phyloP scores from a whole-genome alignment of 352 stramenopile species.

The Phytophthora pluvialis region DNA sequence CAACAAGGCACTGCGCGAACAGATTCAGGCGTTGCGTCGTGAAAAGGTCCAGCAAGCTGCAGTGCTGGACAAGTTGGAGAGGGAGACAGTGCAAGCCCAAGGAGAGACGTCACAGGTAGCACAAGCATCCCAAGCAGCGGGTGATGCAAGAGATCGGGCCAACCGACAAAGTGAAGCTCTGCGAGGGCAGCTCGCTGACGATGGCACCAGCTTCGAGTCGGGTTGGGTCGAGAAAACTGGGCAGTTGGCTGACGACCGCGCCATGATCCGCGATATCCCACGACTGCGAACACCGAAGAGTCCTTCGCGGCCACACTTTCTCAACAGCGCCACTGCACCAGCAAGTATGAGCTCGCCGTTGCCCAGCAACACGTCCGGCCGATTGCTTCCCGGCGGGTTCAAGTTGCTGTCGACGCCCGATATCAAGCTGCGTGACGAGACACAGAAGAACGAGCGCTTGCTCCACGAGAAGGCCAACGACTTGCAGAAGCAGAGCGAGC shows the following conservation, averaged over 20 bases:
- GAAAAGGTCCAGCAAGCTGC: slow-evolving; percentile 83
- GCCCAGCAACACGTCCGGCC: slow-evolving; percentile 23
- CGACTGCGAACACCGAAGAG: slow-evolving; percentile 69
- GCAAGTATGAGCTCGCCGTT: slow-evolving; percentile 19
- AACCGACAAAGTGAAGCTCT: slow-evolving; percentile 84
- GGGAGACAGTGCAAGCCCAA: slow-evolving; percentile 86
- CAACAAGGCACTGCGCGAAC: slow-evolving; percentile 82
- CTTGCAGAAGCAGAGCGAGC: slow-evolving; percentile 73
- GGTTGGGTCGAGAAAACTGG: slow-evolving; percentile 88
- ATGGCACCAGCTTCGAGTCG: slow-evolving; percentile 84
- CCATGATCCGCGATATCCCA: slow-evolving; percentile 80
- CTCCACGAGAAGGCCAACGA: slow-evolving; percentile 82
- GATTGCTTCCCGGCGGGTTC: slow-evolving; percentile 42
- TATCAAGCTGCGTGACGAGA: slow-evolving; percentile 78
- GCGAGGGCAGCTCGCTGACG: slow-evolving; percentile 74
- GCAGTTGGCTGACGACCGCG: slow-evolving; percentile 85
- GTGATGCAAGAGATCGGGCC: slow-evolving; percentile 84
- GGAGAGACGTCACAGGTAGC: slow-evolving; percentile 82
- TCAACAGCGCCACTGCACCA: slow-evolving; percentile 24
- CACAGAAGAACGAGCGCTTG: slow-evolving; percentile 75
- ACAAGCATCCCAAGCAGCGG: slow-evolving; percentile 78
- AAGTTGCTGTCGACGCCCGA: slow-evolving; percentile 70
- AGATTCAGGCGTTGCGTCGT: slow-evolving; percentile 79
- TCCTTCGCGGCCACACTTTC: slow-evolving; percentile 45
- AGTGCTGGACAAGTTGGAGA: slow-evolving; percentile 81